A percentile compares a stretch with the other conserved stretches of the same genome.
Evolutionary conservation across 2,329 filamentous ascomycete species (phyloP).

Genomic region (Rhynchosporium graminicola): DNA sequence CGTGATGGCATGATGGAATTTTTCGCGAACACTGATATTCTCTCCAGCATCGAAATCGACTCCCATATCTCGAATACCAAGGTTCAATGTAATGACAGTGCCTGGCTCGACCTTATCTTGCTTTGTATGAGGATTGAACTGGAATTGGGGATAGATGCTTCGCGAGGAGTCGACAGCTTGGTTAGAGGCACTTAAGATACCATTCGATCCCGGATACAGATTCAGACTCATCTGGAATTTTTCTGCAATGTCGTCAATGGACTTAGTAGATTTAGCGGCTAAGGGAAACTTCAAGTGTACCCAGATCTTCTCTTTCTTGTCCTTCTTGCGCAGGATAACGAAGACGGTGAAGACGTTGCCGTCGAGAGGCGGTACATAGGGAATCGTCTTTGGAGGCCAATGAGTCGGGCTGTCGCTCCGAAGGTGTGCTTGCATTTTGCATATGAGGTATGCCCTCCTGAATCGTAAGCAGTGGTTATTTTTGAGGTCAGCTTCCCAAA

Average conservation of each 20-base stretch:
- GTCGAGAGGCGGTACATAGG: constrained; percentile 48
- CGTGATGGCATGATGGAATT: background rate
- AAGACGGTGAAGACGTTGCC: constrained; percentile 49
- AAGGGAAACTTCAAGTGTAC: constrained; percentile 48
- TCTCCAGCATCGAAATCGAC: constrained; percentile 28
- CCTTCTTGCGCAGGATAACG: constrained; percentile 47
- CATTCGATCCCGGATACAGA: constrained; percentile 21
- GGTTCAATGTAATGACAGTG: constrained; percentile 23
- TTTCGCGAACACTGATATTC: constrained; percentile 3
- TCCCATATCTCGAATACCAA: constrained; percentile 26
- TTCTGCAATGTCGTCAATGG: constrained; percentile 14
- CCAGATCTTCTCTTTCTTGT: constrained; percentile 45
- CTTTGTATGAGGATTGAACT: constrained; percentile 21
- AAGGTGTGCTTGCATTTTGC: constrained; percentile 46
- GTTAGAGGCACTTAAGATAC: constrained; percentile 24
- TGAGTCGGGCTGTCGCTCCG: constrained; percentile 42
- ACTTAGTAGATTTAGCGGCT: constrained; percentile 1
- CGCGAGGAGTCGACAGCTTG: constrained; percentile 16
- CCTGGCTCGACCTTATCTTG: constrained; percentile 23
- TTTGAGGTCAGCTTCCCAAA: background rate
- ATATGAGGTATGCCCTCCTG: constrained; percentile 37
- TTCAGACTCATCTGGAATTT: constrained; percentile 4
- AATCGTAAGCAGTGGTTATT: constrained; percentile 38
- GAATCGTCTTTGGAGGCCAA: constrained; percentile 49
- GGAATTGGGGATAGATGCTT: constrained; percentile 12